These are phyloP conservation scores for Fraxinus dipetala DNA, from an alignment of 305 asterid genomes.

Conservation along the genomic window DNA sequence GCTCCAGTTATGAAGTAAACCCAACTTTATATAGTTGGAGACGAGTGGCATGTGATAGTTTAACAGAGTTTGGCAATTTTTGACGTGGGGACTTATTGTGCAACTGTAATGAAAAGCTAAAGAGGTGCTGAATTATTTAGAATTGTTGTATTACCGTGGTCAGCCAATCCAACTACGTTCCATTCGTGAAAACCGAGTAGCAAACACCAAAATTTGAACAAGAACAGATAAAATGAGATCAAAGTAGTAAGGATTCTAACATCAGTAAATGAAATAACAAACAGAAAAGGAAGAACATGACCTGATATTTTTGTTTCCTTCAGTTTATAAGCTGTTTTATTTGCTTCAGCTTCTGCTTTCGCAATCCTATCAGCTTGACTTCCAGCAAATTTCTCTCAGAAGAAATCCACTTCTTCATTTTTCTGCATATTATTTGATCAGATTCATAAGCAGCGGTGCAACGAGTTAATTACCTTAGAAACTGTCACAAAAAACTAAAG, in stretches of 20 bases:
- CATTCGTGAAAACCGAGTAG: neutral
- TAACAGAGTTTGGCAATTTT: neutral
- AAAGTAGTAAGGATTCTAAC: neutral
- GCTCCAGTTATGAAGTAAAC: neutral
- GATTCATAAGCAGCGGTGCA: constrained; percentile 21
- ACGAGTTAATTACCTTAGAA: constrained; percentile 10
- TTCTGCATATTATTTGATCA: constrained; percentile 46
- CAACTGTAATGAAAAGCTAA: neutral
- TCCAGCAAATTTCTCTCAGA: constrained; percentile 70
- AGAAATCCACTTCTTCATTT: constrained; percentile 66
- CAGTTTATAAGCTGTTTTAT: constrained; percentile 51
- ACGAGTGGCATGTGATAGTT: neutral
- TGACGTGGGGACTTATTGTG: neutral
- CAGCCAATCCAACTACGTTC: neutral
- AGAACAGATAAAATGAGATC: neutral
- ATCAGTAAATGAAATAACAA: neutral
- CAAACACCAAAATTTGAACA: neutral
- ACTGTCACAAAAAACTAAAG: neutral
- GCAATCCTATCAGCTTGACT: constrained; percentile 80
- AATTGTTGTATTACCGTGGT: neutral
- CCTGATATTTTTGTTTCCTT: constrained; percentile 67
- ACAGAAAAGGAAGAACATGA: constrained; percentile 12
- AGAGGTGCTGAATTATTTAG: neutral
- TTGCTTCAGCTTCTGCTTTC: constrained; percentile 58
- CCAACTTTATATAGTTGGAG: neutral